Evolutionary conservation across 768 basidiomycete species (phyloP).

Genomic region (Suillus hirtellus): DNA sequence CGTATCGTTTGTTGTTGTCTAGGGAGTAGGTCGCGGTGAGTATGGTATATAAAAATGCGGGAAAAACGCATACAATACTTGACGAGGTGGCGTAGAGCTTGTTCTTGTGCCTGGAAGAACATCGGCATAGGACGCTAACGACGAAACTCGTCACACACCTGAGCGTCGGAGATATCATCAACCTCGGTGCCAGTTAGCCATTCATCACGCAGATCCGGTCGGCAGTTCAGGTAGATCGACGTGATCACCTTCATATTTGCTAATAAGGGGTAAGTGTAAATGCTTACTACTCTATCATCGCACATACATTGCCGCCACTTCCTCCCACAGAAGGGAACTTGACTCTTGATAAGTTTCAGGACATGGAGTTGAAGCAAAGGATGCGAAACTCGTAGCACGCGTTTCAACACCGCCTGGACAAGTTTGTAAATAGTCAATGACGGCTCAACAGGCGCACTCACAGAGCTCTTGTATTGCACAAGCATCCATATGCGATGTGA

Average conservation of each 20-base stretch:
- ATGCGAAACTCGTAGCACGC: conserved; percentile 91
- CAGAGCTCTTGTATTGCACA: conserved; percentile 97
- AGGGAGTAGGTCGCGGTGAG: conserved; percentile 17
- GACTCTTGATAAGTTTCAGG: conserved; percentile 96
- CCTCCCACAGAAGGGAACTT: conserved; percentile 96
- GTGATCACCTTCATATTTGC: conserved; percentile 99
- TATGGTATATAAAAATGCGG: not conserved
- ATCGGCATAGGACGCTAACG: not conserved
- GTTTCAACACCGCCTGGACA: conserved; percentile 86
- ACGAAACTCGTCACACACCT: conserved; percentile 47
- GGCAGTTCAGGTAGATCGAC: conserved; percentile 94
- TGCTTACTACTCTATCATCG: conserved; percentile 8
- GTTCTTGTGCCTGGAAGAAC: conserved; percentile 79
- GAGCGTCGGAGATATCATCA: conserved; percentile 89
- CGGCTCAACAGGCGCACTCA: conserved; percentile 39
- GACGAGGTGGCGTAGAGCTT: conserved; percentile 89
- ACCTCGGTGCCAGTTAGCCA: conserved; percentile 95
- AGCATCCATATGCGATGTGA: conserved; percentile 95
- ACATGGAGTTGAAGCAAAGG: conserved; percentile 93
- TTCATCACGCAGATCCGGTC: conserved; percentile 95
- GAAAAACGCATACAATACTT: conserved; percentile 78
- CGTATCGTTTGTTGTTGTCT: conserved; percentile 94
- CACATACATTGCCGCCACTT: conserved; percentile 95
- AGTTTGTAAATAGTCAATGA: not conserved
- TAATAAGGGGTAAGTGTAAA: conserved; percentile 33